phyloP scores from a whole-genome alignment of 257 asterid genomes.

The Solanum tarijense region DNA sequence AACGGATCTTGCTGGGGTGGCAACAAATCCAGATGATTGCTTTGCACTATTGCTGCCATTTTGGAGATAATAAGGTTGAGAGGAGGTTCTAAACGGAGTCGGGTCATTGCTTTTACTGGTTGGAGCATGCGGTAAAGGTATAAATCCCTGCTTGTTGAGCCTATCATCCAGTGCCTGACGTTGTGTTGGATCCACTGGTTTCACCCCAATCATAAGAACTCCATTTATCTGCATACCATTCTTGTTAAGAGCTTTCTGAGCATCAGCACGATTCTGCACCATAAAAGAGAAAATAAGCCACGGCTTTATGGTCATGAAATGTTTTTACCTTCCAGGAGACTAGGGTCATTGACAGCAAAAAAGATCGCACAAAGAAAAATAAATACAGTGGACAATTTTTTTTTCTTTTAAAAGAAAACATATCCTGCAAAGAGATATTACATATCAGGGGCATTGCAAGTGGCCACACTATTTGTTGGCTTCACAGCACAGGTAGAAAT shows the following conservation, averaged over 20 bases:
- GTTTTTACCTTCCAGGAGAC: background rate
- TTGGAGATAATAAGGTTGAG: slow-evolving; percentile 54
- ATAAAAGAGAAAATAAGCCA: background rate
- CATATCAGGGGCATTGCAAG: background rate
- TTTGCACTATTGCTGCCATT: slow-evolving; percentile 38
- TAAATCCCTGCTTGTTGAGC: slow-evolving; percentile 66
- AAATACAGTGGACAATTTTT: background rate
- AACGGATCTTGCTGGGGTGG: slow-evolving; percentile 79
- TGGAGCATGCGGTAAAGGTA: slow-evolving; percentile 58
- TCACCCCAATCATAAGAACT: slow-evolving; percentile 86
- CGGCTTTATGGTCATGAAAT: background rate
- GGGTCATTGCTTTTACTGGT: slow-evolving; percentile 38
- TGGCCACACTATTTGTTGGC: background rate
- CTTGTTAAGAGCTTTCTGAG: slow-evolving; percentile 79
- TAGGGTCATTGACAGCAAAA: background rate
- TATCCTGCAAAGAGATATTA: background rate
- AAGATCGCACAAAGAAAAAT: background rate
- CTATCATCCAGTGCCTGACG: slow-evolving; percentile 60
- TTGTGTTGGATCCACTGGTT: slow-evolving; percentile 79
- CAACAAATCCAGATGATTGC: slow-evolving; percentile 60
- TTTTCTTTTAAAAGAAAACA: no score
- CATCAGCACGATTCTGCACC: slow-evolving; percentile 72
- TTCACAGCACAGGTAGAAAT: background rate
- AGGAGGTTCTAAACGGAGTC: slow-evolving; percentile 39
- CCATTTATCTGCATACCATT: slow-evolving; percentile 80